Evolutionary conservation across 129 eudicot genomes (phyloP), one percentile per base, ranked within the genome.

Genomic region (Chrysanthemum seticuspe): DNA sequence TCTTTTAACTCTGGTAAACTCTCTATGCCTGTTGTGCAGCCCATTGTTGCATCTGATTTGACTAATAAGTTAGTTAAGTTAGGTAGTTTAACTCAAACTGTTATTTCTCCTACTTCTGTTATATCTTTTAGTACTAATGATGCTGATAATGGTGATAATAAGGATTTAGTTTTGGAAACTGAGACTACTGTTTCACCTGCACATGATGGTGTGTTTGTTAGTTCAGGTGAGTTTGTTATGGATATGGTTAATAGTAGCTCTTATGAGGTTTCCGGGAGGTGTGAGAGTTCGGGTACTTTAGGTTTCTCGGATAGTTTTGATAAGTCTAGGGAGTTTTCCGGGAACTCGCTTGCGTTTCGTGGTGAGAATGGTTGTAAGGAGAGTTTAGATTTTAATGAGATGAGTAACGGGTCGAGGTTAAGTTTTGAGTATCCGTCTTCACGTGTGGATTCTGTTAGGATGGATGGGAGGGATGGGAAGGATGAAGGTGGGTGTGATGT

Each of bases 401-500:
- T 84, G 48, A 88, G 80, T 67, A 79, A 75, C 0, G 92, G 90
- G 83, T 93, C 99, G 2, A 76, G 79, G n/a, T 65, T 88, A 80
- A 95, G 97, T 76, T 73, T 82, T 13, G 97, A 86, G 54, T 91
- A 90, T 67, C 87, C 91, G 6, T 95, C 97, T 66, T 85, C 99
- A 6, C 74, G 89, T 25, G 94, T 85, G 53, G 86, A 92, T 9
- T 87, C 96, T 25, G 79, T 40, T 40, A 40, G 47, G 47, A 40
- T 40, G 47, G 47, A 40, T 1, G 47, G 10, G 47, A 40, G 0
- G 48, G 82, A 81, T 83, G 47, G 45, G 45, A 40, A 40, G 52
- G 82, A 82, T 80, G 74, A 78, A 70, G 21, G 9, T 13, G 27
- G 95, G 88, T 27, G 95, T 36, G 44, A 70, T 76, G 76, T 49